These are phyloP conservation scores for Avena eriantha DNA, from an alignment of 176 grass and related monocot species.

Conservation along the genomic window DNA sequence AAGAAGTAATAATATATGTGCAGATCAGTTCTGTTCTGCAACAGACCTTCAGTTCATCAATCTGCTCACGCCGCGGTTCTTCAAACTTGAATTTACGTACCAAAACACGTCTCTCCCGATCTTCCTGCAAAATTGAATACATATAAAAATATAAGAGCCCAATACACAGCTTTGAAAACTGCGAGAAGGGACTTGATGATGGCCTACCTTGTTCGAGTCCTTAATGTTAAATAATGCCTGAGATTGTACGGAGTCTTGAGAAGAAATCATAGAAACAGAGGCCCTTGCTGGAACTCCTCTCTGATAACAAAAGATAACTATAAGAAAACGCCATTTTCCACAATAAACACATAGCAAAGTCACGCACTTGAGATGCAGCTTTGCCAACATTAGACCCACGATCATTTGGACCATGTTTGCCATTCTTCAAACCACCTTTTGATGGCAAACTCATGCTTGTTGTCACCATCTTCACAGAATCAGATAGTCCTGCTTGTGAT, in stretches of 20 bases:
- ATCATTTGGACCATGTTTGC: slow-evolving; percentile 68
- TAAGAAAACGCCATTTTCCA: slow-evolving; percentile 30
- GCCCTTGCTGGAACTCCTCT: slow-evolving; percentile 77
- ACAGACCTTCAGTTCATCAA: slow-evolving; percentile 93
- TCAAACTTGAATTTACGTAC: slow-evolving; percentile 95
- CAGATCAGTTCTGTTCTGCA: not conserved
- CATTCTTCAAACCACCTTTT: slow-evolving; percentile 76
- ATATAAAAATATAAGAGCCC: slow-evolving; percentile 42
- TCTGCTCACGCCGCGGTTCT: slow-evolving; percentile 93
- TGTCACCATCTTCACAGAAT: slow-evolving; percentile 68
- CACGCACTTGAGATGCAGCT: slow-evolving; percentile 62
- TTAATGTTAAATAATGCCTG: slow-evolving; percentile 94
- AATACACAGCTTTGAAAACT: not conserved
- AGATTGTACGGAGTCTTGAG: slow-evolving; percentile 79
- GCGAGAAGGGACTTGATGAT: not conserved
- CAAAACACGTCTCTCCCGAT: slow-evolving; percentile 81
- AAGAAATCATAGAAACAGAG: slow-evolving; percentile 66
- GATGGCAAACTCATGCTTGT: slow-evolving; percentile 63
- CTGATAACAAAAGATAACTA: slow-evolving; percentile 40
- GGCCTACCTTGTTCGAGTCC: slow-evolving; percentile 91
- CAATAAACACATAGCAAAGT: slow-evolving; percentile 27
- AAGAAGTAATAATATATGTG: slow-evolving; percentile 21
- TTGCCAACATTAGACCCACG: slow-evolving; percentile 74
- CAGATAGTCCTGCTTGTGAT: slow-evolving; percentile 66
- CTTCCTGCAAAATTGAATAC: slow-evolving; percentile 71